Percentiles rank a stretch among this genome's conserved stretches.
phyloP scores from a whole-genome alignment of 192 early-diverging fungal species.

The Coemansia sp. region DNA sequence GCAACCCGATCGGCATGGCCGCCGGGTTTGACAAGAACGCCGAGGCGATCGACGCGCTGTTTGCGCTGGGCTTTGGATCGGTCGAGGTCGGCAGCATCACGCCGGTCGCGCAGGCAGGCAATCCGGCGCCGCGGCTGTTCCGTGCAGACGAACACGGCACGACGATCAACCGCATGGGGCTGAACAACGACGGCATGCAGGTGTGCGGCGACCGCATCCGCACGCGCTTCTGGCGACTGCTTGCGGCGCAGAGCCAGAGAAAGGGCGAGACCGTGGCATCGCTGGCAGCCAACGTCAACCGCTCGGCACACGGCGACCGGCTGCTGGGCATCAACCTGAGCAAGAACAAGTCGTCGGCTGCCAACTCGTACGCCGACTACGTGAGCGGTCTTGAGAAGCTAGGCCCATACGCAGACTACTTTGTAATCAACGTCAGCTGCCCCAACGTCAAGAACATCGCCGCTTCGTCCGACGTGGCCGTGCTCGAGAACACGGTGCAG shows the following conservation, averaged over 20 bases:
- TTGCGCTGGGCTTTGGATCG: conserved; percentile 80
- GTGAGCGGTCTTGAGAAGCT: conserved; percentile 69
- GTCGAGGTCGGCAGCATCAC: conserved; percentile 92
- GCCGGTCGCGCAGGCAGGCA: conserved; percentile 81
- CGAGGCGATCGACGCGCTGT: conserved; percentile 79
- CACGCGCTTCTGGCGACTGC: conserved; percentile 65
- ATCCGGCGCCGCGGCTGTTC: conserved; percentile 84
- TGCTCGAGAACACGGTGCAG: conserved; percentile 66
- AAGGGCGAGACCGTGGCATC: conserved; percentile 49
- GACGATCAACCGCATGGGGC: conserved; percentile 87
- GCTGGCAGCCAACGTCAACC: conserved; percentile 42
- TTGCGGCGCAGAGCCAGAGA: conserved; percentile 53
- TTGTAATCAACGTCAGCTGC: conserved; percentile 85
- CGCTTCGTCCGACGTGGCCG: conserved; percentile 65
- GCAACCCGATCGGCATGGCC: conserved; percentile 82
- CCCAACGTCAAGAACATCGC: conserved; percentile 86
- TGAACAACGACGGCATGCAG: conserved; percentile 79
- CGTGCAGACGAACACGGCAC: conserved; percentile 68
- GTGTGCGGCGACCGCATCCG: conserved; percentile 63
- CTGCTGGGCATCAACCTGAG: conserved; percentile 85
- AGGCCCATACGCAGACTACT: conserved; percentile 79
- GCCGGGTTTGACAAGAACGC: conserved; percentile 93
- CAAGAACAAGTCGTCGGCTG: conserved; percentile 76
- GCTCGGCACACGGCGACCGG: conserved; percentile 58
- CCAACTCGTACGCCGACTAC: conserved; percentile 73